Evolutionary conservation across 2,329 filamentous ascomycete species (phyloP), one percentile per base, ranked within the genome.

Genomic region (Pseudogymnoascus sp.): DNA sequence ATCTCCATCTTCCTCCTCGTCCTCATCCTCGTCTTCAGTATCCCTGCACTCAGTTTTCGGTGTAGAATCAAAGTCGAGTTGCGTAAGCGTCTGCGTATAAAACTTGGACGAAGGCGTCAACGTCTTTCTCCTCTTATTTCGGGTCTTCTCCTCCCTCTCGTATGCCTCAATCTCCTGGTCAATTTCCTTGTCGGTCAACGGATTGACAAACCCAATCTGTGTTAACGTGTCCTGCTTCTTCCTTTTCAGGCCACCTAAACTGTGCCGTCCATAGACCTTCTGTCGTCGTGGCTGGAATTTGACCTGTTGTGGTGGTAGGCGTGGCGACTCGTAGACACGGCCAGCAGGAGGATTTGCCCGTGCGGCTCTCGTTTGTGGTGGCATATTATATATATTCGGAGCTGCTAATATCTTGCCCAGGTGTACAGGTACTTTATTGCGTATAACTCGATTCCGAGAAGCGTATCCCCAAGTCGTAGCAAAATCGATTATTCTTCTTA

Each of bases 21-120:
- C 52, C 10, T 61, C 39, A 19, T 61, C 35, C 16, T 61, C 59
- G 29, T 58, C 60, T 12, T 61, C 60, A 6, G 60, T 23, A 45
- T 45, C 38, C 21, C n/a, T 49, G n/a, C 35, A 33, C 23, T 45
- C 26, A 3, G 21, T 12, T 21, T 43, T 49, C 33, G 49, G 29
- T 8, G 29, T 60, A 26, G 58, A 26, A 26, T 60, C 35, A 26
- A 38, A 41, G 78, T 78, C 0, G 89, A 93, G 2, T 78, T 77
- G 19, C 73, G 75, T 92, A 97, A 19, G 82, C 74, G 0, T 80
- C 76, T 41, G 83, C 82, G 71, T 96, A 96, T 68, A 95, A 26
- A 49, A 33, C 60, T 33, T 52, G 11, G 35, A 49, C 39, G 35
- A 33, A 16, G 29, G 35, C 21, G 31, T 58, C 38, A 43, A 38